Conservation (phyloP, 192 early-diverging fungal genomes). For the Coemansia pectinata region DNA sequence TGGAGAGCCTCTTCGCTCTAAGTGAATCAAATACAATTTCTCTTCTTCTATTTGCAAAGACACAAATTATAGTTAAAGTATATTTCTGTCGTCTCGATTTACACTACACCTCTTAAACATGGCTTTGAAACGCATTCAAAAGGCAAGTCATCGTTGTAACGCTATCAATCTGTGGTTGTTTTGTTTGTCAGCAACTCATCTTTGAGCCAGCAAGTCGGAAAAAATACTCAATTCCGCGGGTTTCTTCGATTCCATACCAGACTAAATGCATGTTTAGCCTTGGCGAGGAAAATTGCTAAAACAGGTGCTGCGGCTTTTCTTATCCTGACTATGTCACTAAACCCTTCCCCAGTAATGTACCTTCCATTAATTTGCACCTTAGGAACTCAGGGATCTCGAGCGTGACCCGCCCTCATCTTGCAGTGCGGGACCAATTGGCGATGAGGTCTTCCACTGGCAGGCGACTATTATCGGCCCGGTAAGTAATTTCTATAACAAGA, state of each 20-base stretch:
- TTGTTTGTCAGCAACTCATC: conserved; percentile 4
- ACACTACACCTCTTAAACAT: conserved; percentile 55
- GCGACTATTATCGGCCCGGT: conserved; percentile 98
- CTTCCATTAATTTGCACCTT: conserved; percentile 1
- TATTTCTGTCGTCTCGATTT: conserved; percentile 6
- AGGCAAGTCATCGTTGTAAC: conserved; percentile 61
- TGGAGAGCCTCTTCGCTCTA: background rate
- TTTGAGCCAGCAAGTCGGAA: background rate
- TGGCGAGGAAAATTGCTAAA: background rate
- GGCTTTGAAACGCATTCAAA: conserved; percentile 99
- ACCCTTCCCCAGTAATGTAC: background rate
- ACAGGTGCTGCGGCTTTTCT: conserved; percentile 6
- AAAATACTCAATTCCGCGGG: background rate
- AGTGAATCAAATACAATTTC: background rate
- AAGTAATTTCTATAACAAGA: conserved; percentile 18
- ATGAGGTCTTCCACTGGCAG: conserved; percentile 94
- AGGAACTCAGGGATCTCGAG: conserved; percentile 94
- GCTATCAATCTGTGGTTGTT: background rate
- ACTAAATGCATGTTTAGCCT: background rate
- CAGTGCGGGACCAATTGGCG: conserved; percentile 93
- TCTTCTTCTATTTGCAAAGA: background rate
- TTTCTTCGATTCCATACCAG: conserved; percentile 2
- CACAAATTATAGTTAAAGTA: background rate
- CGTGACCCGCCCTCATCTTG: conserved; percentile 97
- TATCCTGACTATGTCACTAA: conserved; percentile 6